These are phyloP conservation scores for Umbelopsis sp. DNA, from an alignment of 371 early-diverging fungal genomes.

Conservation along the genomic window DNA sequence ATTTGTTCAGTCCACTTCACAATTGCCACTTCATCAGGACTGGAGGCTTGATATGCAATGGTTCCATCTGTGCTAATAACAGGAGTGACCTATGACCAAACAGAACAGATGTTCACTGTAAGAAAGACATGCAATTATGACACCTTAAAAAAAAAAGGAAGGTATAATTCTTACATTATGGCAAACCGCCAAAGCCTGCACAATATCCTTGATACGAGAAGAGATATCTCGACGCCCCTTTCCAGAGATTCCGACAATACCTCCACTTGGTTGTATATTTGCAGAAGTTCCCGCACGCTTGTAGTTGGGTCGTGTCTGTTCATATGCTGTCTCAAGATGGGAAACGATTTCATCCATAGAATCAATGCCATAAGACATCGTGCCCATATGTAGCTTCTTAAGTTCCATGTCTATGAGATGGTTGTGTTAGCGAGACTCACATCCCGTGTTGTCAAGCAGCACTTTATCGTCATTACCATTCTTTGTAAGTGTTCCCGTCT, in stretches of 20 bases:
- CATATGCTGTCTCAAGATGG: conserved; percentile 65
- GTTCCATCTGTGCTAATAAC: conserved; percentile 55
- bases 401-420: conserved; percentile 90
- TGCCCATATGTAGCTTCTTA: conserved; percentile 97
- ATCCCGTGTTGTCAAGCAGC: background rate
- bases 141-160: background rate
- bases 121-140: background rate
- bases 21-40: conserved; percentile 99
- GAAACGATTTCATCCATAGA: conserved; percentile 86
- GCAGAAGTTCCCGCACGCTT: background rate
- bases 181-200: conserved; percentile 88
- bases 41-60: conserved; percentile 94
- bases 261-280: conserved; percentile 24
- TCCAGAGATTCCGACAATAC: conserved; percentile 33
- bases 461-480: conserved; percentile 69
- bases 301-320: conserved; percentile 29
- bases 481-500: conserved; percentile 99
- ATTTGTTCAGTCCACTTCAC: conserved; percentile 95
- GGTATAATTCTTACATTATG: conserved; percentile 78
- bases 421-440: background rate
- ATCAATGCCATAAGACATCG: conserved; percentile 90
- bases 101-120: background rate
- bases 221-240: conserved; percentile 77
- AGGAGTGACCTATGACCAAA: conserved; percentile 46
- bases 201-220: conserved; percentile 78